phyloP scores from a whole-genome alignment of 805 yeast genomes.

The Dipodascus geniculatus region DNA sequence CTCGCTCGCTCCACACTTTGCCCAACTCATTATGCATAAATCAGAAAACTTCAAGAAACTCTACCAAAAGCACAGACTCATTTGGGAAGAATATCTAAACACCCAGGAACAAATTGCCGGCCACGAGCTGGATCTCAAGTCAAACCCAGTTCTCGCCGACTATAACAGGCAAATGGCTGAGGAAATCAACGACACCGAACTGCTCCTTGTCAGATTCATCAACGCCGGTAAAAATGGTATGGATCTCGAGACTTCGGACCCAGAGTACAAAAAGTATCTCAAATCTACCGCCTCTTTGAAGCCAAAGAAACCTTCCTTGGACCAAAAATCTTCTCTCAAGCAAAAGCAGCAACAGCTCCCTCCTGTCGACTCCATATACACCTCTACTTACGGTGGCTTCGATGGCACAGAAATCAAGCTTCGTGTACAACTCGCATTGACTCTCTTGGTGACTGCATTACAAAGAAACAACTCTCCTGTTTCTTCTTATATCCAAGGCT shows the following conservation, averaged over 20 bases:
- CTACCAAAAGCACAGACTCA: conserved; percentile 1
- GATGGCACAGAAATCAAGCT: conserved; percentile 4
- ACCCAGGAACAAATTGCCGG: conserved; percentile 2
- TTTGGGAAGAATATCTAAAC: conserved; percentile 2
- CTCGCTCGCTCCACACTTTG: conserved; percentile 8
- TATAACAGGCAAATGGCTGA: conserved; percentile 12
- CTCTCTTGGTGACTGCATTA: conserved; percentile 15
- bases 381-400: not conserved
- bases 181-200: conserved; percentile 15
- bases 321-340: not conserved
- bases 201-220: conserved; percentile 14
- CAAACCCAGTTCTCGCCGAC: conserved; percentile 4
- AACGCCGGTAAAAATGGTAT: conserved; percentile 9
- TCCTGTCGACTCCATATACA: not conserved
- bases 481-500: conserved; percentile 17
- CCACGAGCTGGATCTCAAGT: not conserved
- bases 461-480: conserved; percentile 13
- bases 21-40: conserved; percentile 10
- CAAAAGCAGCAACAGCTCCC: not conserved
- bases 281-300: conserved; percentile 3
- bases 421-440: conserved; percentile 14
- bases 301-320: not conserved
- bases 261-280: conserved; percentile 2
- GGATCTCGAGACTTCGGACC: conserved; percentile 2
- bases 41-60: conserved; percentile 10